Percentiles rank a stretch among this genome's conserved stretches.
Evolutionary conservation across 164 flowering plant genomes (phyloP).

Genomic region (Berberis vulgaris): DNA sequence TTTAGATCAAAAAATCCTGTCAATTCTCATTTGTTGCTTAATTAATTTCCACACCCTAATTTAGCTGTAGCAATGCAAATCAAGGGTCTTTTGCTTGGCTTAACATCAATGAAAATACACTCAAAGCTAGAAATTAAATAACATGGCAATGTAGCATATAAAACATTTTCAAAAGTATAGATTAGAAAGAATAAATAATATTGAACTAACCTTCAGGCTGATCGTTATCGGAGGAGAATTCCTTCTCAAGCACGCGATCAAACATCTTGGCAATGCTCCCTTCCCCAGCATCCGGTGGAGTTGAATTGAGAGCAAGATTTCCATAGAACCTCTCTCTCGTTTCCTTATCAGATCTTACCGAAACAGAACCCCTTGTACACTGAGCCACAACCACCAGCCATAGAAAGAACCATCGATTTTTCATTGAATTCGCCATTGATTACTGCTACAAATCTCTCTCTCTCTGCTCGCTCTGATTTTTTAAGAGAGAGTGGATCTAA

Average conservation of each 20-base stretch:
- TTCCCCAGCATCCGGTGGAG: conserved; percentile 47
- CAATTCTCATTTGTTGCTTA: no score
- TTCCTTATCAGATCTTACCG: conserved; percentile 69
- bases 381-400: conserved; percentile 14
- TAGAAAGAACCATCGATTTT: conserved; percentile 6
- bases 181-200: neutral
- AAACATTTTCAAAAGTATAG: neutral
- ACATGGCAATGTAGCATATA: neutral
- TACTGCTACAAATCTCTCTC: neutral
- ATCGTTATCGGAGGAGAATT: conserved; percentile 72
- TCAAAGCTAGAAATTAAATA: no score
- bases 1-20: no score
- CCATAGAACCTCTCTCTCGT: conserved; percentile 81
- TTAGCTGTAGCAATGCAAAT: no score
- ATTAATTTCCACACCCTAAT: no score
- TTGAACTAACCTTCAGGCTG: conserved; percentile 68
- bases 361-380: conserved; percentile 6
- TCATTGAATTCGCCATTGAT: conserved; percentile 15
- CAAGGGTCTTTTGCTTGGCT: no score
- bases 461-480: no score
- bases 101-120: no score
- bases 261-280: conserved; percentile 83
- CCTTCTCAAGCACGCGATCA: conserved; percentile 87
- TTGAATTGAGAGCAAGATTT: conserved; percentile 32
- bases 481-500: no score